Evolutionary conservation across 2,329 filamentous ascomycete species (phyloP).

Genomic region (Pseudocercospora crystallina): DNA sequence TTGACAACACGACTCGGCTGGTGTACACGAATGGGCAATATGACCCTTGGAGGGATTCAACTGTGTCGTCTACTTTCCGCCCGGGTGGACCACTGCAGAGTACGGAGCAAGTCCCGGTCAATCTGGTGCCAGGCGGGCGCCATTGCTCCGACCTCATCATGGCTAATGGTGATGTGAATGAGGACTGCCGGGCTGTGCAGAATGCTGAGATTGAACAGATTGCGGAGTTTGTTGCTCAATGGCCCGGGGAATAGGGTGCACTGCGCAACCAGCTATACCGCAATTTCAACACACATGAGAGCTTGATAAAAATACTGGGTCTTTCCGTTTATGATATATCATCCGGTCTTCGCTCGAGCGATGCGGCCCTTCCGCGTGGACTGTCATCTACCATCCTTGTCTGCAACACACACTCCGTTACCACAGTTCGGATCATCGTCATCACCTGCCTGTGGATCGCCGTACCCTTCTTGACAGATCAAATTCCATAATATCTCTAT

Average conservation of each 20-base stretch:
- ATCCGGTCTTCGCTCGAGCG: too few species aligned
- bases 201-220: constrained; percentile 53
- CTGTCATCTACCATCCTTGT: too few species aligned
- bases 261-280: too few species aligned
- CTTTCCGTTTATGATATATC: too few species aligned
- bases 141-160: constrained; percentile 58
- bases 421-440: too few species aligned
- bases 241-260: constrained; percentile 5
- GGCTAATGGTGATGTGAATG: constrained; percentile 48
- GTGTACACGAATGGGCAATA: constrained; percentile 60
- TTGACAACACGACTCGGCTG: constrained; percentile 47
- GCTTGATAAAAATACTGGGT: too few species aligned
- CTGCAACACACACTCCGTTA: too few species aligned
- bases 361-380: too few species aligned
- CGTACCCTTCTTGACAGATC: neutral
- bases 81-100: constrained; percentile 55
- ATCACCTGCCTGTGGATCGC: too few species aligned
- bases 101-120: constrained; percentile 49
- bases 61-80: constrained; percentile 45
- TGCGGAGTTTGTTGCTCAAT: constrained; percentile 55
- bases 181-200: constrained; percentile 49
- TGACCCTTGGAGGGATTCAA: constrained; percentile 59
- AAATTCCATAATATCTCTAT: constrained; percentile 2
- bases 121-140: constrained; percentile 54
- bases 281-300: too few species aligned